Conservation (phyloP, 2,329 filamentous ascomycete genomes). For the Fusarium burgessii region DNA sequence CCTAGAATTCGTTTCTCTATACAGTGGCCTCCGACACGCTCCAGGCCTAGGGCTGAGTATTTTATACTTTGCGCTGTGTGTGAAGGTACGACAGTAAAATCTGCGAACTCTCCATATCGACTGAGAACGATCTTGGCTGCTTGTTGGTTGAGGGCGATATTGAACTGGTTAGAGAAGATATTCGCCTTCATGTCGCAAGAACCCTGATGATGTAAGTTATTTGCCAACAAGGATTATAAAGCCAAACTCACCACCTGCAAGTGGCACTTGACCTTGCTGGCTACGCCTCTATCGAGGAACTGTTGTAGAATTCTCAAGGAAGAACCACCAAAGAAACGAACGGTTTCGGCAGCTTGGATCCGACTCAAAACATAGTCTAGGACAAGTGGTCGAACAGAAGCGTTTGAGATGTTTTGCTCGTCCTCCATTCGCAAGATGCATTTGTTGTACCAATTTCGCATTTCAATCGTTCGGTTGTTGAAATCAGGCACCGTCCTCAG, state of each 20-base stretch:
- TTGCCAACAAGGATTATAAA: not conserved
- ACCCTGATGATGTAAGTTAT: conserved; percentile 22
- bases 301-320: conserved; percentile 37
- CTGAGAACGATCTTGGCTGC: conserved; percentile 36
- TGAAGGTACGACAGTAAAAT: conserved; percentile 41
- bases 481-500: conserved; percentile 12
- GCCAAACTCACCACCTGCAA: conserved; percentile 35
- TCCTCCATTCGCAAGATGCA: conserved; percentile 23
- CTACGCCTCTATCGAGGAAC: conserved; percentile 36
- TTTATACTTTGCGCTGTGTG: conserved; percentile 42
- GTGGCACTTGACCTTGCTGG: conserved; percentile 36
- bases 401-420: not conserved
- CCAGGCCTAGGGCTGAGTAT: conserved; percentile 33
- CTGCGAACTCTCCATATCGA: conserved; percentile 24
- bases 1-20: conserved; percentile 39
- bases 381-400: conserved; percentile 9
- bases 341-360: conserved; percentile 31
- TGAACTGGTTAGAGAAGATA: conserved; percentile 43
- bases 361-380: conserved; percentile 24
- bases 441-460: conserved; percentile 34
- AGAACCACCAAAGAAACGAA: conserved; percentile 41
- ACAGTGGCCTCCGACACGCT: conserved; percentile 21
- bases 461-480: conserved; percentile 5
- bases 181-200: conserved; percentile 41
- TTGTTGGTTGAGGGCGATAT: conserved; percentile 36